phyloP scores from a whole-genome alignment of 495 filamentous ascomycete species.

The Diplogelasinospora grovesii region DNA sequence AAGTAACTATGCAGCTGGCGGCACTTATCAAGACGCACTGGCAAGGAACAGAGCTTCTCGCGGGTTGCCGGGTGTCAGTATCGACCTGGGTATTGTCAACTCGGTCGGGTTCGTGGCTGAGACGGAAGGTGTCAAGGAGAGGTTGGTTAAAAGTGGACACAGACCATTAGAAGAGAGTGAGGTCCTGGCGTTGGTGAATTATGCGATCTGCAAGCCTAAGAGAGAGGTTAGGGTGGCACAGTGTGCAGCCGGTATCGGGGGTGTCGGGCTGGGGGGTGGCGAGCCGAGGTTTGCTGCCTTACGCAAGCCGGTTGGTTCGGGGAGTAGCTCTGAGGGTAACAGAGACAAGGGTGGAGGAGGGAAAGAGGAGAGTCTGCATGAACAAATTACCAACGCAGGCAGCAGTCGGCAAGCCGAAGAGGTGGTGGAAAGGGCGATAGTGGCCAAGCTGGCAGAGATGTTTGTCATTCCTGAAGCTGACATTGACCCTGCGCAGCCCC shows the following conservation, averaged over 20 bases:
- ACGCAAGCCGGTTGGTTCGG: constrained; percentile 12
- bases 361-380: constrained; percentile 6
- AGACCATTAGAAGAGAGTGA: constrained; percentile 14
- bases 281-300: too few species aligned
- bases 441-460: constrained; percentile 3
- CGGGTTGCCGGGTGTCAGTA: constrained; percentile 31
- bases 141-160: constrained; percentile 17
- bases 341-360: neutral
- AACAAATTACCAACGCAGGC: constrained; percentile 14
- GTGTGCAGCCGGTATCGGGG: too few species aligned
- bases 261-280: too few species aligned
- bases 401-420: too few species aligned
- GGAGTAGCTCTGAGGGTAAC: too few species aligned
- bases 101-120: constrained; percentile 30
- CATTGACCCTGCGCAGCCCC: constrained; percentile 2
- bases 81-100: constrained; percentile 42
- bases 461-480: neutral
- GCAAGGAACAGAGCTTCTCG: constrained; percentile 11
- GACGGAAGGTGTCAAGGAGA: constrained; percentile 9
- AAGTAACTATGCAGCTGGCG: constrained; percentile 46
- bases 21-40: constrained; percentile 27
- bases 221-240: too few species aligned
- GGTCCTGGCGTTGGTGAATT: constrained; percentile 16
- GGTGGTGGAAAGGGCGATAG: too few species aligned
- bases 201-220: constrained; percentile 16